Evolutionary conservation across 108 stramenopile species (phyloP).

Genomic region (Heterococcus sp.): DNA sequence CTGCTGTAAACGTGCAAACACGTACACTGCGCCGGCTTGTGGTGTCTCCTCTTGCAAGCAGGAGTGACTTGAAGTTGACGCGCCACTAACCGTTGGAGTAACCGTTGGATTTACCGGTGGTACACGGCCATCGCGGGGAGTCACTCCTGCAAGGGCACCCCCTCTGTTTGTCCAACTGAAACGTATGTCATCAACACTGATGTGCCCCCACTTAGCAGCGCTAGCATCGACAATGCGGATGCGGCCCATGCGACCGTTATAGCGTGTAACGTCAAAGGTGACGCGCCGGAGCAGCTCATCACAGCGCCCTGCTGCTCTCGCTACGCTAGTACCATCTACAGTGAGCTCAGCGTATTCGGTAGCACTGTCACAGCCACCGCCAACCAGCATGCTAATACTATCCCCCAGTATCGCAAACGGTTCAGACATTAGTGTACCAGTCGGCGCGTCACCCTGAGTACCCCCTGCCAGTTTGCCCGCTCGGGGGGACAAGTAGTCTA

Average conservation of each 20-base stretch:
- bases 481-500: slow-evolving; percentile 46
- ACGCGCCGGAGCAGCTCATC: slow-evolving; percentile 61
- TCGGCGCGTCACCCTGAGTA: slow-evolving; percentile 66
- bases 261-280: slow-evolving; percentile 60
- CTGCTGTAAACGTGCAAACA: slow-evolving; percentile 49
- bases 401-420: slow-evolving; percentile 61
- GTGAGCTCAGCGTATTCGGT: slow-evolving; percentile 71
- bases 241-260: slow-evolving; percentile 59
- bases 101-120: too few species aligned
- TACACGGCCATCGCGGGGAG: slow-evolving; percentile 3
- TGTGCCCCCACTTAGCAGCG: slow-evolving; percentile 65
- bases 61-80: slow-evolving; percentile 5
- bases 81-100: slow-evolving; percentile 3
- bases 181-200: slow-evolving; percentile 70
- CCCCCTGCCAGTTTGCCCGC: slow-evolving; percentile 49
- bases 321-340: slow-evolving; percentile 68
- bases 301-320: slow-evolving; percentile 69
- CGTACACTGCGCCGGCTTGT: slow-evolving; percentile 68
- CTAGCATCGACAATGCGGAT: slow-evolving; percentile 68
- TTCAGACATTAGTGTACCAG: slow-evolving; percentile 68
- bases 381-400: slow-evolving; percentile 64
- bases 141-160: neutral
- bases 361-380: slow-evolving; percentile 72
- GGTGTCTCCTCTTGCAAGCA: slow-evolving; percentile 41
- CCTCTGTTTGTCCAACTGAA: slow-evolving; percentile 64